These are phyloP conservation scores for Clonostachys solani DNA, from an alignment of 2,329 filamentous ascomycete species.

Conservation along the genomic window DNA sequence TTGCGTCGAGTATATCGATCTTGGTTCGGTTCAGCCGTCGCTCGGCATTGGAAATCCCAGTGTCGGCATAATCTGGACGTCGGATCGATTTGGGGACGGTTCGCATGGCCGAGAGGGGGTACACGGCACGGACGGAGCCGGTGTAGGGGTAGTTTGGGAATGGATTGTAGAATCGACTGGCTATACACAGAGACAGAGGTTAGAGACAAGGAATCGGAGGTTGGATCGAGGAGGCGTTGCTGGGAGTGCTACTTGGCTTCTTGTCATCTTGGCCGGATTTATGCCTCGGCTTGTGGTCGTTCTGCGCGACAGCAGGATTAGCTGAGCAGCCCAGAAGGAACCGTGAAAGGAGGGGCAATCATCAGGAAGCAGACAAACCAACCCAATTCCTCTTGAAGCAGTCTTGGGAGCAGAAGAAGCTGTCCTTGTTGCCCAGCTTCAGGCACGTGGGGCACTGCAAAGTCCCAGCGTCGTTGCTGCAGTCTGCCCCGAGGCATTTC, in stretches of 20 bases:
- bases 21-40: slow-evolving; percentile 68
- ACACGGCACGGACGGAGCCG: slow-evolving; percentile 78
- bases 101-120: slow-evolving; percentile 70
- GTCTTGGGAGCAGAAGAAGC: slow-evolving; percentile 96
- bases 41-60: slow-evolving; percentile 67
- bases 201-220: no score
- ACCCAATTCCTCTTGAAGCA: slow-evolving; percentile 99
- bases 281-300: slow-evolving; percentile 65
- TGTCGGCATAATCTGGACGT: slow-evolving; percentile 80
- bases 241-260: not conserved
- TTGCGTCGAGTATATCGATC: slow-evolving; percentile 75
- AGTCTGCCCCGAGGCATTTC: slow-evolving; percentile 78
- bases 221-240: no score
- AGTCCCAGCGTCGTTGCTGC: slow-evolving; percentile 76
- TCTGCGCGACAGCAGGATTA: slow-evolving; percentile 37
- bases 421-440: slow-evolving; percentile 81
- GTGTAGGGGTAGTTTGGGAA: slow-evolving; percentile 85
- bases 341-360: no score
- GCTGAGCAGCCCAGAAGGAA: no score
- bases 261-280: slow-evolving; percentile 50
- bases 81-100: slow-evolving; percentile 75
- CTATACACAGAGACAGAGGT: no score
- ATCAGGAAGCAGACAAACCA: no score
- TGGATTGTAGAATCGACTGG: slow-evolving; percentile 61
- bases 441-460: slow-evolving; percentile 94